Conservation (phyloP, 2,329 filamentous ascomycete genomes). For the Pseudogymnoascus sp. region DNA sequence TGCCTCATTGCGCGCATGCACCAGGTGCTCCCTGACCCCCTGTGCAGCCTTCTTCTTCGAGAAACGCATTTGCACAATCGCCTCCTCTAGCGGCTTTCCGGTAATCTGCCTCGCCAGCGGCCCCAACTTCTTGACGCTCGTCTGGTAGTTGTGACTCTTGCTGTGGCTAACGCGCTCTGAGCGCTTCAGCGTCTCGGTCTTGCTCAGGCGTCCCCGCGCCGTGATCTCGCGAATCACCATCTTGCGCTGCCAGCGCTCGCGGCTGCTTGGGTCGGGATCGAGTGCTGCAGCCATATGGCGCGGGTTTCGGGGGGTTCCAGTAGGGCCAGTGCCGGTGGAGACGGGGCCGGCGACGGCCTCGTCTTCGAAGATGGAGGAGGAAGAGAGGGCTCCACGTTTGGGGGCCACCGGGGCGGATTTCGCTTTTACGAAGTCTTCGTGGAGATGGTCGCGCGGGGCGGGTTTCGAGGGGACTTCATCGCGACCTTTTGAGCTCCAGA, state of each 20-base stretch:
- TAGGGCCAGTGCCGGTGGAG: background rate
- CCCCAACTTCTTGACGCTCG: conserved; percentile 84
- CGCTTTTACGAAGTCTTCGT: conserved; percentile 48
- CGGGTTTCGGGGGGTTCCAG: conserved; percentile 33
- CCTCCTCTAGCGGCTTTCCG: conserved; percentile 90
- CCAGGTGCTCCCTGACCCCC: conserved; percentile 71
- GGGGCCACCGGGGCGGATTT: conserved; percentile 33
- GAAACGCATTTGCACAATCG: conserved; percentile 89
- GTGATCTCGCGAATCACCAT: conserved; percentile 73
- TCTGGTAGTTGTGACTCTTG: conserved; percentile 69
- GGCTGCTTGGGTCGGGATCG: conserved; percentile 67
- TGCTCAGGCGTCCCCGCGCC: conserved; percentile 58
- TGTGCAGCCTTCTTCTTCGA: conserved; percentile 86
- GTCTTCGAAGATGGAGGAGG: conserved; percentile 45
- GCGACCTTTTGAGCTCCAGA: conserved; percentile 6
- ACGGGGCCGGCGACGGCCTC: conserved; percentile 29
- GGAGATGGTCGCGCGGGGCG: conserved; percentile 47
- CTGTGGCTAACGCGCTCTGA: conserved; percentile 47
- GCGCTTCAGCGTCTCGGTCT: conserved; percentile 59
- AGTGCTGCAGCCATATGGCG: conserved; percentile 54
- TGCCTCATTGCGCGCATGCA: conserved; percentile 74
- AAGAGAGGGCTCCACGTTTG: conserved; percentile 37
- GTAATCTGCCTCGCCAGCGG: conserved; percentile 80
- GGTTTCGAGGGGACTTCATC: conserved; percentile 15
- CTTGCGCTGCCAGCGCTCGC: conserved; percentile 72